Evolutionary conservation across 495 filamentous ascomycete genomes (phyloP).

Genomic region (Parmelia sp.): DNA sequence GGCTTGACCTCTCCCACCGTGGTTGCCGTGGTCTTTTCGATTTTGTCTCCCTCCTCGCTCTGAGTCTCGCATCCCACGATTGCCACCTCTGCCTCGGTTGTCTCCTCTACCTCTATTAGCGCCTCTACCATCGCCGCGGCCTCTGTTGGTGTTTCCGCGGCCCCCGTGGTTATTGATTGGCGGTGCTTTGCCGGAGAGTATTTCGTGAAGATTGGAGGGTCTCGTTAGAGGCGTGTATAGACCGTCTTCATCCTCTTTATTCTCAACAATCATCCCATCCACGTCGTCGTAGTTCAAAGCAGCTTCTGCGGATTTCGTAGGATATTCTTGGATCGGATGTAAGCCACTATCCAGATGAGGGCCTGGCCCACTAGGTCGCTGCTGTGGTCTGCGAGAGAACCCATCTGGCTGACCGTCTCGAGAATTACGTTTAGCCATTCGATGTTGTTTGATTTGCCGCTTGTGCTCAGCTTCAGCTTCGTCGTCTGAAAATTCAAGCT

Average conservation of each 20-base stretch:
- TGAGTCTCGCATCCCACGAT: constrained; percentile 27
- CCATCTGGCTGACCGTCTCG: constrained; percentile 30
- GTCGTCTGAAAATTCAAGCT: constrained; percentile 93
- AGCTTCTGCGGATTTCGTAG: not conserved
- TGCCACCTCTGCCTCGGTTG: constrained; percentile 26
- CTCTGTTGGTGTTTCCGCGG: constrained; percentile 33
- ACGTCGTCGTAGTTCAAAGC: constrained; percentile 25
- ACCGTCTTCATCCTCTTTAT: constrained; percentile 56
- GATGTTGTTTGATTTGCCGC: constrained; percentile 55
- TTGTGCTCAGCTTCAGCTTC: constrained; percentile 85
- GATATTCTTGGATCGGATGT: constrained; percentile 35
- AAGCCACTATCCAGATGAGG: constrained; percentile 32
- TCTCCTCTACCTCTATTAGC: constrained; percentile 45
- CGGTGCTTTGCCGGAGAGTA: constrained; percentile 42
- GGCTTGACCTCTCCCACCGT: constrained; percentile 5
- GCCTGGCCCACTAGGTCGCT: constrained; percentile 32
- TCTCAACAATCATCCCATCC: constrained; percentile 32
- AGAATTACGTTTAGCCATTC: constrained; percentile 44
- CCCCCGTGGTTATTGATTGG: constrained; percentile 39
- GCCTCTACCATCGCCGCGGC: constrained; percentile 37
- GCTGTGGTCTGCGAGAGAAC: constrained; percentile 27
- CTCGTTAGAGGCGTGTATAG: constrained; percentile 63
- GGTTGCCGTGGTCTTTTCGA: constrained; percentile 28
- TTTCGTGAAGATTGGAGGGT: constrained; percentile 52
- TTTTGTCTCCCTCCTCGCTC: constrained; percentile 33